phyloP scores from a whole-genome alignment of 202 grass and related monocot species.

The Digitaria exilis region DNA sequence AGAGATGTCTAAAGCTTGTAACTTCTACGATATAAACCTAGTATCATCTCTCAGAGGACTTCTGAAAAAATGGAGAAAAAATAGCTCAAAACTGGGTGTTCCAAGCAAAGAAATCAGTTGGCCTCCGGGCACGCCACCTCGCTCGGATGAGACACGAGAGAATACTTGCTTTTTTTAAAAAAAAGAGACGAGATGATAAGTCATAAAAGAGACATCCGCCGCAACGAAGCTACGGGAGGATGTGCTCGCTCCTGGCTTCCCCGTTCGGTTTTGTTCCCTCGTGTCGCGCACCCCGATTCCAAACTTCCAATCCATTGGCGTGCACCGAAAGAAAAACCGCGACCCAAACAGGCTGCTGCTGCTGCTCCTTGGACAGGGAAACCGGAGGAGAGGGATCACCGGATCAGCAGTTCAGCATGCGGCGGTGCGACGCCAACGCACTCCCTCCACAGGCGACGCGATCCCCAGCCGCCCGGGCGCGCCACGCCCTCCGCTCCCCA shows the following conservation, averaged over 20 bases:
- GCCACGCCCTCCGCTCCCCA: constrained; percentile 9
- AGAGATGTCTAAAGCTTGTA: background rate
- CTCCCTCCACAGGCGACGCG: background rate
- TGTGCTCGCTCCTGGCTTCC: background rate
- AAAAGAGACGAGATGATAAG: background rate
- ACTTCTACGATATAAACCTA: background rate
- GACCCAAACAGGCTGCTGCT: too few relatives aligned
- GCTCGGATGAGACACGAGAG: background rate
- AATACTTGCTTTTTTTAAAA: too few relatives aligned
- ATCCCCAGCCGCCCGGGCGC: constrained; percentile 29
- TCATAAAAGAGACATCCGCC: constrained; percentile 9
- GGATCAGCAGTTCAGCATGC: too few relatives aligned
- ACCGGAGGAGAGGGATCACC: background rate
- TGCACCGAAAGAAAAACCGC: constrained; percentile 19
- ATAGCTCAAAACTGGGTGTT: background rate
- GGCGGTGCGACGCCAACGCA: constrained; percentile 31
- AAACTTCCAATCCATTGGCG: background rate
- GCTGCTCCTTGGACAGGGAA: background rate
- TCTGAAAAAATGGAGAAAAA: too few relatives aligned
- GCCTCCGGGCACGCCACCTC: background rate
- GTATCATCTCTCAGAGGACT: too few relatives aligned
- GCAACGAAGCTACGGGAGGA: constrained; percentile 13
- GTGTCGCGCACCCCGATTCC: background rate
- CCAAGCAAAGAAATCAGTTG: background rate
- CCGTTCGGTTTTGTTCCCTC: background rate